Evolutionary conservation across 441 rosid genomes (phyloP).

Genomic region (Lepidium campestre): DNA sequence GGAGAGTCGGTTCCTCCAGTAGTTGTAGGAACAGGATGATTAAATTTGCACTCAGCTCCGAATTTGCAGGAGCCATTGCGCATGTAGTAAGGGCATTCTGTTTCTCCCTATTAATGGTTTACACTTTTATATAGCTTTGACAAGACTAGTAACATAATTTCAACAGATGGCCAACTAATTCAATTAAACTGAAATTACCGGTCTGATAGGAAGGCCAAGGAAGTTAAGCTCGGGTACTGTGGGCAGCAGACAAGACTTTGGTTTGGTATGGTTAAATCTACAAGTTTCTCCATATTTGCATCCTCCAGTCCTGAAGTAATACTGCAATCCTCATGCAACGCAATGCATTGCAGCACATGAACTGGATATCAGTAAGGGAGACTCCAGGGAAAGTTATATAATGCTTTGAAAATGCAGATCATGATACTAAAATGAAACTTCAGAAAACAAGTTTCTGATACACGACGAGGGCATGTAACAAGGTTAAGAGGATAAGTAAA

Average conservation of each 20-base stretch:
- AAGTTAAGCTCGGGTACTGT: constrained; percentile 67
- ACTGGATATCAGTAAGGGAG: background rate
- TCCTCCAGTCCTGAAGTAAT: constrained; percentile 83
- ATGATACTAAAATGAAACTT: background rate
- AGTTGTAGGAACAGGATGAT: constrained; percentile 86
- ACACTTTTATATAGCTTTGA: background rate
- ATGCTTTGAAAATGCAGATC: background rate
- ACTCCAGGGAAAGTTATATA: background rate
- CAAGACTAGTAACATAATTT: background rate
- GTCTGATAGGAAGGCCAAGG: constrained; percentile 85
- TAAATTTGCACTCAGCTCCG: constrained; percentile 74
- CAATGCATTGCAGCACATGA: constrained; percentile 5
- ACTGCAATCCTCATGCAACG: constrained; percentile 45
- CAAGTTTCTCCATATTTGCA: constrained; percentile 92
- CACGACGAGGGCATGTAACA: background rate
- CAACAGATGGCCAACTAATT: background rate
- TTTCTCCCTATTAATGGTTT: constrained; percentile 51
- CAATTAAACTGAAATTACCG: constrained; percentile 29
- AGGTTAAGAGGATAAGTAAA: background rate
- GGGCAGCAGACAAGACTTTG: constrained; percentile 23
- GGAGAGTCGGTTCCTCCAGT: constrained; percentile 46
- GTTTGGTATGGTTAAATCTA: constrained; percentile 67
- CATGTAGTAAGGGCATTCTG: constrained; percentile 88
- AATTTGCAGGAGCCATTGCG: constrained; percentile 92
- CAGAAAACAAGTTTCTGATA: background rate